A percentile compares a stretch with the other conserved stretches of the same genome.
Evolutionary conservation across 768 basidiomycete species (phyloP).

Genomic region (Mycena amicta): DNA sequence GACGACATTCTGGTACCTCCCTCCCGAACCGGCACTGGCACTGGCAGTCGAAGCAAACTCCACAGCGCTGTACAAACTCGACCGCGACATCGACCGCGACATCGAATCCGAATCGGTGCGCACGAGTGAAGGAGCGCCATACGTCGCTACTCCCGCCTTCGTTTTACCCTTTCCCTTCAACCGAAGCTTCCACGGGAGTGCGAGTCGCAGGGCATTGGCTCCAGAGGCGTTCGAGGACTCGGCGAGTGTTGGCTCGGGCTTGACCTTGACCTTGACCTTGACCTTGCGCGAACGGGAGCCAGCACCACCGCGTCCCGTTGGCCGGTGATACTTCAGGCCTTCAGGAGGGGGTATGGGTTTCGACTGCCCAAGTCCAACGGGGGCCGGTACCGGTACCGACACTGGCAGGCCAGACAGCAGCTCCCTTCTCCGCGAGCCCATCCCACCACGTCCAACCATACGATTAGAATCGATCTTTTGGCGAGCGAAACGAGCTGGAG

Average conservation of each 20-base stretch:
- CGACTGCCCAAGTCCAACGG: neutral
- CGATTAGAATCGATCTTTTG: neutral
- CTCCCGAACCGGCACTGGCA: neutral
- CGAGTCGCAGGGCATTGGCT: neutral
- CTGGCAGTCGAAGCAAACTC: neutral
- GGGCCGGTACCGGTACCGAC: neutral
- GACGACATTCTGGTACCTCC: neutral
- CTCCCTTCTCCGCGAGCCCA: conserved; percentile 11
- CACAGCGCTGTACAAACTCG: neutral
- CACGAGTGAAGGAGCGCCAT: neutral
- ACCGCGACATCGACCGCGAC: too few relatives aligned
- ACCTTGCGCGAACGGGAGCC: conserved; percentile 8
- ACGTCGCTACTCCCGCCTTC: neutral
- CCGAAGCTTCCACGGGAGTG: neutral
- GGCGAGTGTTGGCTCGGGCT: neutral
- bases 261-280: neutral
- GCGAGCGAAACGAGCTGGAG: neutral
- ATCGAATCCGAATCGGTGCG: neutral
- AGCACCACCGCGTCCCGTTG: conserved; percentile 14
- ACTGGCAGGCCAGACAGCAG: neutral
- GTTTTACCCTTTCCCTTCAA: too few relatives aligned
- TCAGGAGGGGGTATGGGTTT: neutral
- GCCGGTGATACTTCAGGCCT: conserved; percentile 1
- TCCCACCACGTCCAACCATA: conserved; percentile 13
- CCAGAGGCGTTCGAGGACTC: neutral